phyloP scores from a whole-genome alignment of 495 filamentous ascomycete genomes.

The Rostrohypoxylon terebratum region DNA sequence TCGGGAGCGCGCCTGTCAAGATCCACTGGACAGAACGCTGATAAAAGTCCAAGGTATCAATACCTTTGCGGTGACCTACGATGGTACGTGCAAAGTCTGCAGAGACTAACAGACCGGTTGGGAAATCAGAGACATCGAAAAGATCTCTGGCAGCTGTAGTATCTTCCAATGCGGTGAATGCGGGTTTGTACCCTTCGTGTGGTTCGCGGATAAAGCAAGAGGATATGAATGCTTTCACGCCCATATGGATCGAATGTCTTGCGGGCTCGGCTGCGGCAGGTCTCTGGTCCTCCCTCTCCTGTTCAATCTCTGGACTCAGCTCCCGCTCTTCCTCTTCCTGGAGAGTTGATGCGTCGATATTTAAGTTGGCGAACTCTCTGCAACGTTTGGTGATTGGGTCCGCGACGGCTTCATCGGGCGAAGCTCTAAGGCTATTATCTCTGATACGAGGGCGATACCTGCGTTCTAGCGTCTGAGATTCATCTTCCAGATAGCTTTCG shows the following conservation, averaged over 20 bases:
- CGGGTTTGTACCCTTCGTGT: conserved; percentile 55
- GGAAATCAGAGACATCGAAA: conserved; percentile 55
- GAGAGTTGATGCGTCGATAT: conserved; percentile 55
- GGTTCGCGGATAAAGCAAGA: conserved; percentile 43
- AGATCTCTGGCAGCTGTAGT: conserved; percentile 55
- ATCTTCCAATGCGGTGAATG: conserved; percentile 58
- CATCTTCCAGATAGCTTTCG: conserved; percentile 58
- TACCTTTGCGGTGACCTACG: neutral
- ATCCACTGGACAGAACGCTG: conserved; percentile 72
- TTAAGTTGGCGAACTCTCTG: conserved; percentile 55
- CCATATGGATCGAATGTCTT: conserved; percentile 58
- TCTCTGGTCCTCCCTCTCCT: conserved; percentile 66
- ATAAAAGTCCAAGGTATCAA: conserved; percentile 60
- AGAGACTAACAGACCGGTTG: conserved; percentile 62
- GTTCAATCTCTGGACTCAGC: conserved; percentile 70
- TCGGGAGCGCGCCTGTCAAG: conserved; percentile 48
- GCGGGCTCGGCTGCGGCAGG: conserved; percentile 55
- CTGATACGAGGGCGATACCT: conserved; percentile 32
- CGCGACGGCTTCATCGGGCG: conserved; percentile 2
- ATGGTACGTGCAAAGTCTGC: conserved; percentile 68
- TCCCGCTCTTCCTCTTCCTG: conserved; percentile 80
- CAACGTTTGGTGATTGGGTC: conserved; percentile 56
- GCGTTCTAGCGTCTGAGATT: conserved; percentile 39
- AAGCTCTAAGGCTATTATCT: conserved; percentile 1
- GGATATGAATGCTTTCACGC: conserved; percentile 58